phyloP scores from a whole-genome alignment of 2,329 filamentous ascomycete genomes.

The Trichophyton schoenleinii region DNA sequence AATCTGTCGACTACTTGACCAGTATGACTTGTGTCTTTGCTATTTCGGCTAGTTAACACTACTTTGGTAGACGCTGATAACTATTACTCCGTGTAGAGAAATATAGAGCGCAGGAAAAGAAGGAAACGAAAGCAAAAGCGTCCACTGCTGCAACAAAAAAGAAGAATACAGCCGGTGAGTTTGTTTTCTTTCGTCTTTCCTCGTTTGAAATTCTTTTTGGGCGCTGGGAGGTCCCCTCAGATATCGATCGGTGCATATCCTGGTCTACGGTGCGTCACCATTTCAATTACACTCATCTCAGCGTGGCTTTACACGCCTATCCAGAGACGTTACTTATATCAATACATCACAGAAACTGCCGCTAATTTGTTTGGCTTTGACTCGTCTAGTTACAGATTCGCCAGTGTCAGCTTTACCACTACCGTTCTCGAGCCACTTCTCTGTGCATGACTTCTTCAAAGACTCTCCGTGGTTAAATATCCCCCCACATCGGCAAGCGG shows the following conservation, averaged over 20 bases:
- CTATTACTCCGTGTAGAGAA: conserved; percentile 8
- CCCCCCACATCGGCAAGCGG: conserved; percentile 50
- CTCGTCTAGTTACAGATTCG: background rate
- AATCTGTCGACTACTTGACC: conserved; percentile 67
- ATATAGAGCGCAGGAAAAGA: conserved; percentile 4
- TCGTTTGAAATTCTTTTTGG: background rate
- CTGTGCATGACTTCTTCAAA: conserved; percentile 54
- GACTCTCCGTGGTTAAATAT: conserved; percentile 78
- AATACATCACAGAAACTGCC: background rate
- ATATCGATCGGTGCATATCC: background rate
- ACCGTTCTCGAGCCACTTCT: conserved; percentile 25
- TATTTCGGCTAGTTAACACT: background rate
- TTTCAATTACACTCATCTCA: background rate
- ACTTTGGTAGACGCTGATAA: background rate
- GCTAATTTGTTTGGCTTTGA: background rate
- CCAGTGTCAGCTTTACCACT: background rate
- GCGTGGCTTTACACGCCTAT: background rate
- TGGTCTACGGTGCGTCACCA: conserved; percentile 1
- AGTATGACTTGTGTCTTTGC: conserved; percentile 34
- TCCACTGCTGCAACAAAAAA: background rate
- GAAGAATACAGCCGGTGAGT: conserved; percentile 8
- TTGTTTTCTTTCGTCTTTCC: background rate
- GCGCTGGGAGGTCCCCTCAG: background rate
- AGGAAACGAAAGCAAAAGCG: conserved; percentile 3
- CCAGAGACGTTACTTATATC: background rate